Percentiles rank a stretch among this genome's conserved stretches.
These are phyloP conservation scores for Suillus cothurnatus DNA, from an alignment of 768 basidiomycete species.

Conservation along the genomic window DNA sequence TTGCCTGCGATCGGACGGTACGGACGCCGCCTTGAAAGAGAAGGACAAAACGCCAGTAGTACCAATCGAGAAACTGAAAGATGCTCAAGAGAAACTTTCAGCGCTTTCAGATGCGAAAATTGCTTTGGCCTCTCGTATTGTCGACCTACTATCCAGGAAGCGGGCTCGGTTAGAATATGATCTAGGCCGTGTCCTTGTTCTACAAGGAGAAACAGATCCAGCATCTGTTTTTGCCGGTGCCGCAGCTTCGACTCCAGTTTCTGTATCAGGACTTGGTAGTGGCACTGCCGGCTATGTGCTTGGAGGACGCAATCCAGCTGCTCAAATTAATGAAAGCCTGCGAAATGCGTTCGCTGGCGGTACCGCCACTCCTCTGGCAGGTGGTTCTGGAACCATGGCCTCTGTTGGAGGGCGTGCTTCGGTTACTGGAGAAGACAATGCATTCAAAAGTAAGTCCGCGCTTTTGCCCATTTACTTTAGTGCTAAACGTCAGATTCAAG, in stretches of 20 bases:
- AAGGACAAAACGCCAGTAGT: slow-evolving; percentile 33
- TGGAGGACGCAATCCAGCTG: slow-evolving; percentile 40
- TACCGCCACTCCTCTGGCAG: slow-evolving; percentile 24
- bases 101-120: slow-evolving; percentile 46
- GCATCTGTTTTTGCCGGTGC: slow-evolving; percentile 33
- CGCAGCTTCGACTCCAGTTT: slow-evolving; percentile 24
- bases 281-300: slow-evolving; percentile 31
- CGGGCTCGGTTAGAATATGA: slow-evolving; percentile 51
- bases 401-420: slow-evolving; percentile 18
- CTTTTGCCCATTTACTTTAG: neutral
- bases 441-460: slow-evolving; percentile 29
- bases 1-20: slow-evolving; percentile 35
- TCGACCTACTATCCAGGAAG: slow-evolving; percentile 46
- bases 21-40: slow-evolving; percentile 33
- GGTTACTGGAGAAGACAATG: slow-evolving; percentile 25
- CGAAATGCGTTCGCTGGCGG: slow-evolving; percentile 36
- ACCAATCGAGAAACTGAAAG: slow-evolving; percentile 33
- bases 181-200: slow-evolving; percentile 42
- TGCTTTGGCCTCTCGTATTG: slow-evolving; percentile 41
- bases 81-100: slow-evolving; percentile 29
- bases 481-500: slow-evolving; percentile 17
- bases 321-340: slow-evolving; percentile 42
- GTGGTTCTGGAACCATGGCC: slow-evolving; percentile 4
- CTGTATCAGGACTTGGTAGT: slow-evolving; percentile 14
- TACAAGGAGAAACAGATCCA: slow-evolving; percentile 46